Evolutionary conservation across 2,329 filamentous ascomycete genomes (phyloP).

Genomic region (Aspergillus tamarii): DNA sequence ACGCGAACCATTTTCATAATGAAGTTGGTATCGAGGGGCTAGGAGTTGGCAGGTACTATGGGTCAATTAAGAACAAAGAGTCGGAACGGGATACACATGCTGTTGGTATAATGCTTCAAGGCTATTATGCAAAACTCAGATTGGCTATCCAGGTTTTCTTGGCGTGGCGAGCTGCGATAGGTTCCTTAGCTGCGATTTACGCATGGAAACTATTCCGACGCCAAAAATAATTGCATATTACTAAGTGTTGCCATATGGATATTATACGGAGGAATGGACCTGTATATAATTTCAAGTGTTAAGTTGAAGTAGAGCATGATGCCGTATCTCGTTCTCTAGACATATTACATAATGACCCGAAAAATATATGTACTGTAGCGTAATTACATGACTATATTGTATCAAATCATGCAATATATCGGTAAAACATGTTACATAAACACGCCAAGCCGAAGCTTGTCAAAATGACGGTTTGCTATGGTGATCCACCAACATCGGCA

Average conservation of each 20-base stretch:
- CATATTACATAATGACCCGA: background rate
- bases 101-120: constrained; percentile 46
- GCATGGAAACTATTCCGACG: constrained; percentile 34
- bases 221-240: constrained; percentile 3
- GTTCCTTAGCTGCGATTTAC: constrained; percentile 33
- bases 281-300: background rate
- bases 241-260: background rate
- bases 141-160: constrained; percentile 45
- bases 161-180: constrained; percentile 40
- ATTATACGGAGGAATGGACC: background rate
- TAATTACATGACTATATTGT: background rate
- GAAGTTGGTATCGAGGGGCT: constrained; percentile 44
- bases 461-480: background rate
- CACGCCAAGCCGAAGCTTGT: constrained; percentile 4
- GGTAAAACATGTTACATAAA: constrained; percentile 6
- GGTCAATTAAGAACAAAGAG: constrained; percentile 24
- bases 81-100: constrained; percentile 38
- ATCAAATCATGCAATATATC: background rate
- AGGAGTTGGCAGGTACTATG: constrained; percentile 40
- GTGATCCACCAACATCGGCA: background rate
- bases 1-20: constrained; percentile 33
- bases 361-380: background rate
- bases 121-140: constrained; percentile 47
- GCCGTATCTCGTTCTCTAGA: background rate
- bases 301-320: background rate